Base-by-base conservation (phyloP, 768 basidiomycete species). In the Boletus rex-veris region DNA sequence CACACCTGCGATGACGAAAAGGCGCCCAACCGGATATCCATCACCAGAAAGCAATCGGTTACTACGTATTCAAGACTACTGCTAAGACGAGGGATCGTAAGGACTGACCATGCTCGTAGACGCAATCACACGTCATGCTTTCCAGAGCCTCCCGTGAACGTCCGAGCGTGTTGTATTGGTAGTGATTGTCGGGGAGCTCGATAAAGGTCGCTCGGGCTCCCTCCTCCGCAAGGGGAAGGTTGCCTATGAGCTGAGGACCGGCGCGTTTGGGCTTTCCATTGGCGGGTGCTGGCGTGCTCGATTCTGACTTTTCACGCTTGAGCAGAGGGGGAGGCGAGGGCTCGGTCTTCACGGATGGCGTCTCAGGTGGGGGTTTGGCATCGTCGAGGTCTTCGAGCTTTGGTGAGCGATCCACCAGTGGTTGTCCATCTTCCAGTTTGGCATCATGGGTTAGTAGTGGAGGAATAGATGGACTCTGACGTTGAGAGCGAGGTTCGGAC, bases 81-180 rank as follows among this genome's bases (percentile, higher is more conserved):
- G 62, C 58, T 44, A 59, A 21, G 59, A 37, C 37, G 43, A 52
- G 42, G 31, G 35, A 61, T 18, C 33, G 18, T 46, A 28, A 48
- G 62, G 28, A 87, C 90, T 77, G 70, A 96, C 92, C 85, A 69
- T 80, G 80, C 54, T 88, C 83, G 70, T 83, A 96, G 54, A 73
- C 74, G 73, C 97, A 99, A 69, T 99, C 97, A 76, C 97, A 99
- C 21, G 86, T 83, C 88, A 94, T 92, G 72, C 91, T 89, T 75
- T 98, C 97, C 64, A 88, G 80, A 50, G 85, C 80, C 74, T 96
- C 92, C 65, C 88, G 84, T 49, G 90, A 91, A 62, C 83, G 81
- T n/a, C 96, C 96, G 51, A 98, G 74, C 30, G 85, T 80, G 68
- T 84, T 86, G 72, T 86, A 85, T 76, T 96, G 92, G 69, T 97